Percentiles rank a stretch among this genome's conserved stretches.
Conservation (phyloP, 192 early-diverging fungal genomes). For the Backusella psychrophila region DNA sequence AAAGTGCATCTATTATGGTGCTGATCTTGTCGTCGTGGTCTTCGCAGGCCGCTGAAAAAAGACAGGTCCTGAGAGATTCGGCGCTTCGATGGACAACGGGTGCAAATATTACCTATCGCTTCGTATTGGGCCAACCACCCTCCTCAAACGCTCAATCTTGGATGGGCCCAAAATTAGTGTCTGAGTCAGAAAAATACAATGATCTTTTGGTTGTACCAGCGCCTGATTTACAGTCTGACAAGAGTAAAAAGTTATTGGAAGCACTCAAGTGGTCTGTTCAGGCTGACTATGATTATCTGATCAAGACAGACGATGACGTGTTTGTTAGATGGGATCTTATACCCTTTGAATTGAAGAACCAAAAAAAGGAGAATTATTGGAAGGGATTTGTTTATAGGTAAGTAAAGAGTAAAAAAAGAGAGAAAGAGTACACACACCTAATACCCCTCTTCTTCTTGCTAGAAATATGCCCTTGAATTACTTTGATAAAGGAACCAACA, state of each 20-base stretch:
- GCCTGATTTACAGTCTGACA: conserved; percentile 46
- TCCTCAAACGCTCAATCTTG: conserved; percentile 32
- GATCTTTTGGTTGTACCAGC: conserved; percentile 55
- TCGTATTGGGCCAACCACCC: conserved; percentile 52
- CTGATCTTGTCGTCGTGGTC: conserved; percentile 56
- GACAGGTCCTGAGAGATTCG: conserved; percentile 45
- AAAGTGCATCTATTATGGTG: conserved; percentile 35
- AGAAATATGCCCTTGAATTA: conserved; percentile 55
- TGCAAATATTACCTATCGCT: conserved; percentile 45
- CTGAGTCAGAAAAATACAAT: conserved; percentile 42
- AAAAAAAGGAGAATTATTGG: conserved; percentile 50
- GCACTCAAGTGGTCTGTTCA: conserved; percentile 50
- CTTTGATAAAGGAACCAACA: conserved; percentile 39
- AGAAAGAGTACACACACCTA: neutral
- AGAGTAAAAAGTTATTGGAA: conserved; percentile 51
- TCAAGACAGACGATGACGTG: conserved; percentile 60
- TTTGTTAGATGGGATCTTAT: conserved; percentile 57
- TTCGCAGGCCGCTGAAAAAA: conserved; percentile 34
- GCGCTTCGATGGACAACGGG: conserved; percentile 36
- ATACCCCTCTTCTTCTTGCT: neutral
- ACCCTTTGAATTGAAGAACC: conserved; percentile 35
- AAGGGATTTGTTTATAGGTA: conserved; percentile 58
- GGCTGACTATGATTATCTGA: conserved; percentile 48
- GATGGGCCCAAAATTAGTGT: conserved; percentile 43
- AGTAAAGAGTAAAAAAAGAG: neutral